These are phyloP conservation scores for Biscogniauxia mediterranea DNA, from an alignment of 2,329 filamentous ascomycete genomes.

Conservation along the genomic window DNA sequence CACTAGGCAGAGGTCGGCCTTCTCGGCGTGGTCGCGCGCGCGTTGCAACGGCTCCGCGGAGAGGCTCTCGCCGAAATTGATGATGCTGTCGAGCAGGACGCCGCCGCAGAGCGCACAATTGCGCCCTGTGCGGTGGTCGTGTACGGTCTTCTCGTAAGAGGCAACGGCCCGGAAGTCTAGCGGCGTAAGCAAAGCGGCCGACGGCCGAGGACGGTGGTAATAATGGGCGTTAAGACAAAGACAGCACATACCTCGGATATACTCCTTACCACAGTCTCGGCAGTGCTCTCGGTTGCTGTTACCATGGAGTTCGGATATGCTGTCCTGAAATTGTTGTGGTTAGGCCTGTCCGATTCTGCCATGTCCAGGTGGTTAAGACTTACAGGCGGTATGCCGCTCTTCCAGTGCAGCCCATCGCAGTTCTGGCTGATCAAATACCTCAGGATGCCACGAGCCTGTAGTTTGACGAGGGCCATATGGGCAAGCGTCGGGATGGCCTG, in stretches of 20 bases:
- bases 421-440: slow-evolving; percentile 47
- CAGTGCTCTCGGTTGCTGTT: slow-evolving; percentile 48
- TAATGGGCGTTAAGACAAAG: background rate
- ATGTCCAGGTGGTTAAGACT: slow-evolving; percentile 11
- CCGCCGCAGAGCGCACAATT: slow-evolving; percentile 41
- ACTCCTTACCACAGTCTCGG: slow-evolving; percentile 44
- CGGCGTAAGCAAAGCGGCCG: background rate
- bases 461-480: slow-evolving; percentile 46
- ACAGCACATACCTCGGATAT: slow-evolving; percentile 38
- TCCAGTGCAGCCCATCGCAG: slow-evolving; percentile 44
- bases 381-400: slow-evolving; percentile 45
- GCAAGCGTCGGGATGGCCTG: slow-evolving; percentile 45
- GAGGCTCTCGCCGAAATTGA: slow-evolving; percentile 44
- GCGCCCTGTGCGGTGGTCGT: slow-evolving; percentile 46
- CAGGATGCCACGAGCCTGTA: slow-evolving; percentile 40
- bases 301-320: slow-evolving; percentile 46
- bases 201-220: background rate
- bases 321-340: slow-evolving; percentile 29
- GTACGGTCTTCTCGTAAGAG: slow-evolving; percentile 40
- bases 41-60: slow-evolving; percentile 31
- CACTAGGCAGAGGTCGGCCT: slow-evolving; percentile 45
- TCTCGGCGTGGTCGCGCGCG: slow-evolving; percentile 37
- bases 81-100: slow-evolving; percentile 41
- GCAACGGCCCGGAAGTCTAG: slow-evolving; percentile 45
- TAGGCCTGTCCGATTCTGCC: background rate